Evolutionary conservation across 768 basidiomycete species (phyloP), one percentile per base, ranked within the genome.

Genomic region (Trametes sanguinea): DNA sequence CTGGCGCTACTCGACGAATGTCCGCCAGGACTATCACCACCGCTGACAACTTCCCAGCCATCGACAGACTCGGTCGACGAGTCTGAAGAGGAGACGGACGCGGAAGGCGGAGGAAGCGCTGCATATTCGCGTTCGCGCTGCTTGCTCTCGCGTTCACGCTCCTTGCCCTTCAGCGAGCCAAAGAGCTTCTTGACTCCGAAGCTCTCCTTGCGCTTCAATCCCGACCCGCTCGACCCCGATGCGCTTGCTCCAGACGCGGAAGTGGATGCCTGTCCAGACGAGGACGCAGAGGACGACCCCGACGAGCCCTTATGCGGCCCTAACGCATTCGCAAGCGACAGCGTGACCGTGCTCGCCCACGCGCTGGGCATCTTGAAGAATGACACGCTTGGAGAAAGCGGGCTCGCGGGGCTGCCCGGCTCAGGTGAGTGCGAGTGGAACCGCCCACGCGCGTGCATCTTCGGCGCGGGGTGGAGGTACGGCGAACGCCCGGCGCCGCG

Each of bases 181-280:
- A 71, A 72, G 4, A 73, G 54, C 9, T 61, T 53, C 9, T 65
- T 65, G 2, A 71, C 60, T 33, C 68, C 62, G 39, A 65, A 64
- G 66, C 71, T 68, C 73, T 76, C 61, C 77, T 79, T 71, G 76
- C 83, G 47, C 75, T 79, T 70, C 30, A 61, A 76, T 78, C 40
- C 74, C 65, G 72, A 68, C 39, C 72, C 72, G 10, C 10, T 6
- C 0, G 53, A 43, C 3, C 16, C 33, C 4, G 50, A 22, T 11
- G 40, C 50, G 11, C 30, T 30, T 9, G 50, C 22, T 22, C 22
- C 22, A 22, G 22, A 22, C 22, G 22, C 22, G 22, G 22, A 35
- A 2, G 30, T 11, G 13, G 57, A 42, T 10, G 17, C 22, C 13
- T 22, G 17, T 1, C 48, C 27, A 4, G 50, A 11, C 1, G 42